Percentiles rank a stretch among this genome's conserved stretches.
These are phyloP conservation scores for Pugionium dolabratum DNA, from an alignment of 345 rosid genomes.

Conservation along the genomic window DNA sequence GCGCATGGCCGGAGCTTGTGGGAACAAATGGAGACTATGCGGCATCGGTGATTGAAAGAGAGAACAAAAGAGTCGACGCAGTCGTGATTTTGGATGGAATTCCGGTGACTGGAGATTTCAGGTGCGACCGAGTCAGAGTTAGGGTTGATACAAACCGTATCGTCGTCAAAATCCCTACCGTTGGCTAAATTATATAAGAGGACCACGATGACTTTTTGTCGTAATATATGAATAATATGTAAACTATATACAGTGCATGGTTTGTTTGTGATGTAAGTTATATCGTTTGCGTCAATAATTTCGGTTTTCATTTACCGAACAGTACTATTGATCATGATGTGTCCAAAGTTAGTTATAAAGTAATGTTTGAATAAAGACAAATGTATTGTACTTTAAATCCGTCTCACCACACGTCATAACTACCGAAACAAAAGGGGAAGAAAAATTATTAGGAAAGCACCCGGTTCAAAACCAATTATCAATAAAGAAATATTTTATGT, in stretches of 20 bases:
- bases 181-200: slow-evolving; percentile 30
- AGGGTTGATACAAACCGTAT: slow-evolving; percentile 31
- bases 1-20: slow-evolving; percentile 47
- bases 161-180: slow-evolving; percentile 31
- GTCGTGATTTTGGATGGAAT: slow-evolving; percentile 37
- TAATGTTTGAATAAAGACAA: neutral
- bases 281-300: slow-evolving; percentile 8
- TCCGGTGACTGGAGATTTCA: slow-evolving; percentile 28
- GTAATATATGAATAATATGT: neutral
- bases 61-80: slow-evolving; percentile 28
- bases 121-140: slow-evolving; percentile 44
- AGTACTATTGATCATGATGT: neutral
- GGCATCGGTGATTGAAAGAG: slow-evolving; percentile 30
- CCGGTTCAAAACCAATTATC: no score
- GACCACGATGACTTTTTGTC: slow-evolving; percentile 2
- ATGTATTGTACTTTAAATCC: no score
- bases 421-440: no score
- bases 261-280: neutral
- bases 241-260: slow-evolving; percentile 2
- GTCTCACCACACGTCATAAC: no score
- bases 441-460: no score
- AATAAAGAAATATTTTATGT: no score
- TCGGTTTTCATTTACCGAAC: neutral
- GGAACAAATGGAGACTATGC: slow-evolving; percentile 41
- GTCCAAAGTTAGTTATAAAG: slow-evolving; percentile 5